Evolutionary conservation across 352 stramenopile species (phyloP).

Genomic region (Halophytophthora batemanensis): DNA sequence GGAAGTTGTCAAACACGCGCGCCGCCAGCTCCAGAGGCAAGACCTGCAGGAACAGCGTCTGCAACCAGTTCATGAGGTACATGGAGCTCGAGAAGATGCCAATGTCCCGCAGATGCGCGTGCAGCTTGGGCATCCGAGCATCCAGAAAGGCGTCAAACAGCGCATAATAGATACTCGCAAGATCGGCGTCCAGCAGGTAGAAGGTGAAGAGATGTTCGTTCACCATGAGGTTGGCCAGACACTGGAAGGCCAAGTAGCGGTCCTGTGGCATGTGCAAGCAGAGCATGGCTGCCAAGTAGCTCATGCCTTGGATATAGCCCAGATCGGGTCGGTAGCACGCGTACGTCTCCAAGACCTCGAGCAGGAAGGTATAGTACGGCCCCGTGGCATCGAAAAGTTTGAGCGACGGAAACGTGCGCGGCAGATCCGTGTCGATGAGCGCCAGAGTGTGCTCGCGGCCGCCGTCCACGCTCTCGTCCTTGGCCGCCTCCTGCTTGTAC

Average conservation of each 20-base stretch:
- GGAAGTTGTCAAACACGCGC: constrained; percentile 80
- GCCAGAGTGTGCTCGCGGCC: constrained; percentile 75
- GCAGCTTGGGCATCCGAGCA: constrained; percentile 41
- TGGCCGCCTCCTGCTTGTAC: constrained; percentile 53
- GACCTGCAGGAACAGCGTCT: constrained; percentile 85
- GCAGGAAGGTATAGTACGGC: constrained; percentile 71
- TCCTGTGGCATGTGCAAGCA: constrained; percentile 86
- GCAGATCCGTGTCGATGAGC: constrained; percentile 85
- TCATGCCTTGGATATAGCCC: constrained; percentile 90
- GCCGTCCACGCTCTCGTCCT: constrained; percentile 25
- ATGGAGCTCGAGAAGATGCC: constrained; percentile 65
- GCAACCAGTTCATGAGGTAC: constrained; percentile 89
- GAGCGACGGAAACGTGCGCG: constrained; percentile 80
- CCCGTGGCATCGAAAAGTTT: constrained; percentile 74
- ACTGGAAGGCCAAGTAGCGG: constrained; percentile 81
- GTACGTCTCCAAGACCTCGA: constrained; percentile 85
- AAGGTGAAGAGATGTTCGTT: constrained; percentile 89
- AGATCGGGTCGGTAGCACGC: constrained; percentile 84
- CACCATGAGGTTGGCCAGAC: constrained; percentile 84
- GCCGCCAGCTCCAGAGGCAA: constrained; percentile 72
- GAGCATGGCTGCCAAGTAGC: constrained; percentile 81
- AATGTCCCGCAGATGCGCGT: constrained; percentile 51
- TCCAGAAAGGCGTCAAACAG: constrained; percentile 74
- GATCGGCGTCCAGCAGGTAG: constrained; percentile 77
- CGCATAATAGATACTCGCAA: constrained; percentile 79